Base-by-base conservation (phyloP, 371 early-diverging fungal genomes). In the Mortierella sp. region DNA sequence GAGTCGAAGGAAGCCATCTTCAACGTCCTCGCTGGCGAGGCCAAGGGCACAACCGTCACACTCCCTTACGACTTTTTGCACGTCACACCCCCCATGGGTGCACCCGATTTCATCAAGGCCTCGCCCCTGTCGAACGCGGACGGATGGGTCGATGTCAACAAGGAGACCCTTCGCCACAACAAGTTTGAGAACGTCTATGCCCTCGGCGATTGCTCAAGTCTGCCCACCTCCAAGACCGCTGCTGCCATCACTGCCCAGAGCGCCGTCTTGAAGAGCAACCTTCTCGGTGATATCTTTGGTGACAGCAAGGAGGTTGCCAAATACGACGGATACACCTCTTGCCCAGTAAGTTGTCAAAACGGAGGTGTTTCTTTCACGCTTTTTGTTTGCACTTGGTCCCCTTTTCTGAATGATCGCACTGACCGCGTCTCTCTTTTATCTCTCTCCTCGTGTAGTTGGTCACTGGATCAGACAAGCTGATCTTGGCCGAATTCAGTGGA, bases 161-260 rank as follows among this genome's bases (percentile, higher is more conserved):
- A 93, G 85, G 86, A 89, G 55, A 95, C 97, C 0, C 86, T 93
- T 44, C 94, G 94, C 73, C 96, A 96, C 87, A 90, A 86, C 86
- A 93, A 91, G 79, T 96, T 91, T 85, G 73, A 90, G 73, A 96
- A 96, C 68, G 88, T 97, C 26, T 97, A 91, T 77, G 85, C 96
- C 10, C 87, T 96, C 2, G 97, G 97, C 71, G 97, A 97, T 81
- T 92, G 93, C 80, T 92, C 94, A 26, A 92, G 91, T 24, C 87
- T 94, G 40, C 97, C 97, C n/a, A 96, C 96, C 1, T 95, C 95
- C 79, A 96, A 97, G 88, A 97, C 97, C 1, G 96, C 96, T 1
- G 96, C 96, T 24, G 97, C 97, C 24, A 95, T 94, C 68, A 93
- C 96, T 9, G 91, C 90, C 44, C 94, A 97, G 87, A 92, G 95